Base-by-base conservation (phyloP, 257 asterid genomes). In the Plantago major region DNA sequence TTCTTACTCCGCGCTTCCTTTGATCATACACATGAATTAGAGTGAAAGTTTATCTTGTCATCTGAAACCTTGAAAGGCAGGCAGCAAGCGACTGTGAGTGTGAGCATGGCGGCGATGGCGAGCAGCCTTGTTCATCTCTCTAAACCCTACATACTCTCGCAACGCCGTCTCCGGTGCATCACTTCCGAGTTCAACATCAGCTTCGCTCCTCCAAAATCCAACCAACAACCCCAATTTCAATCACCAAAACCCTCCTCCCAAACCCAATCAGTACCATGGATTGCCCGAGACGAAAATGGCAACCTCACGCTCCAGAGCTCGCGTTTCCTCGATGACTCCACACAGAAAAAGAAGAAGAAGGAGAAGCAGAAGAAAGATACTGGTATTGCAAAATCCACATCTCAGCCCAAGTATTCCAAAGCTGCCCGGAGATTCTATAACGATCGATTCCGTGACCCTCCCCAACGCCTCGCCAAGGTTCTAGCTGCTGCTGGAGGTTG, bases 401-500 rank as follows among this genome's bases (percentile, higher is more conserved):
- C 71, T 54, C 79, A 79, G 79, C 97, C 96, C 11, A 89, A 80
- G 74, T 82, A 79, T 68, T 93, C 99, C 53, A 93, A 93, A 69
- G 99, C 97, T 15, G 97, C 99, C 45, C 86, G 99, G 69, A 84
- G 99, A 70, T 93, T 80, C 60, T 93, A 89, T 54, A 93, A 93
- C 61, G 95, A 93, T 76, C 86, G 85, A 16, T 85, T 89, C 73
- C 75, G 92, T 48, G 91, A 87, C 55, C 88, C 87, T 28, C 94
- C 95, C 8, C 97, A 89, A 76, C 85, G 99, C 37, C 84, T 93
- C 13, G 83, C 88, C 6, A 89, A 93, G 81, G 88, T 93, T 45
- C 80, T 93, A 56, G 97, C 99, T 55, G 90, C 97, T 55, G 82
- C 96, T 0, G 99, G 99, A 80, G 99, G 99, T 93, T 81, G 65